phyloP scores from a whole-genome alignment of 805 yeast genomes.

The Nakazawaea molendinolei region DNA sequence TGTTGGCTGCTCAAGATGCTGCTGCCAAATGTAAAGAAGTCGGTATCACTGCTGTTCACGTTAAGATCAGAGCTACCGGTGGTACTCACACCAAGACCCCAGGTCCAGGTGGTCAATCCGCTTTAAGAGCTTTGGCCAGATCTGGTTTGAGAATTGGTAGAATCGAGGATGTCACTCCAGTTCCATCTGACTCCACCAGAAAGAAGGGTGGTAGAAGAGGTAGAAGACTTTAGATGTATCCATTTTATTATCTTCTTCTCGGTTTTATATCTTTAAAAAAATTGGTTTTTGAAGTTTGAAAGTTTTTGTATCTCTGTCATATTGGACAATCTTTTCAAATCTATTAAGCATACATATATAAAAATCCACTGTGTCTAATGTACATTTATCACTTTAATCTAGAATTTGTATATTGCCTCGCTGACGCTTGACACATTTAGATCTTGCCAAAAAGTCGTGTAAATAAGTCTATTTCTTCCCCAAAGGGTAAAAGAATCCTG shows the following conservation, averaged over 20 bases:
- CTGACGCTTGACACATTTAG: too few relatives aligned
- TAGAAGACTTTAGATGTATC: slow-evolving; percentile 69
- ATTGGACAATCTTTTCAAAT: too few relatives aligned
- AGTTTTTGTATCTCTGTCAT: too few relatives aligned
- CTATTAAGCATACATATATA: too few relatives aligned
- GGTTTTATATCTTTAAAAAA: not conserved
- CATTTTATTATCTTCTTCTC: not conserved
- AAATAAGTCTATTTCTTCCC: too few relatives aligned
- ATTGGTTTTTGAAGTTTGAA: not conserved
- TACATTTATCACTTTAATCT: too few relatives aligned
- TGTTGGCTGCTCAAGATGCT: slow-evolving; percentile 99
- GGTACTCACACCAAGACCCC: slow-evolving; percentile 99
- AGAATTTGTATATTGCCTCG: too few relatives aligned
- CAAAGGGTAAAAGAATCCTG: too few relatives aligned
- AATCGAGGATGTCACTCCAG: slow-evolving; percentile 99
- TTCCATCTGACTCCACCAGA: slow-evolving; percentile 99
- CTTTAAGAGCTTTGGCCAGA: slow-evolving; percentile 98
- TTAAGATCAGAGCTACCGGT: slow-evolving; percentile 99
- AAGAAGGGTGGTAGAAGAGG: slow-evolving; percentile 99
- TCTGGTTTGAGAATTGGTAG: slow-evolving; percentile 99
- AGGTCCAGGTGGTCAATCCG: slow-evolving; percentile 99
- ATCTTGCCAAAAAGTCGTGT: too few relatives aligned
- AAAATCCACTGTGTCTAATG: too few relatives aligned
- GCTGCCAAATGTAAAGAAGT: slow-evolving; percentile 99
- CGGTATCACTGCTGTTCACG: slow-evolving; percentile 99